These are phyloP conservation scores for Nothophaeocryptopus gaeumannii DNA, from an alignment of 2,329 filamentous ascomycete genomes.

Conservation along the genomic window DNA sequence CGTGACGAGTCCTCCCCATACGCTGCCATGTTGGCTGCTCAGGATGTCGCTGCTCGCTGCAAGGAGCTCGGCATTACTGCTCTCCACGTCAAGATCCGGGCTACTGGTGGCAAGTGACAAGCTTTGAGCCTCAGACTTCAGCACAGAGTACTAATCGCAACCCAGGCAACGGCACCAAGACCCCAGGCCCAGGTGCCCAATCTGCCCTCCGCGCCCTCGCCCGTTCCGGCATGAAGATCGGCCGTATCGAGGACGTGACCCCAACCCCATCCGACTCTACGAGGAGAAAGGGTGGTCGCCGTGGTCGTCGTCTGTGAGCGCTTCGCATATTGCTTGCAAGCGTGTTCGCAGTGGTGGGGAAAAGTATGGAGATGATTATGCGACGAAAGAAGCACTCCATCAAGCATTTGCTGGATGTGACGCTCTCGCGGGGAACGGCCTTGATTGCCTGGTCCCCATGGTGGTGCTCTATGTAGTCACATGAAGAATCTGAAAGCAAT, in stretches of 20 bases:
- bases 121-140: no score
- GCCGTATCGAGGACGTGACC: conserved; percentile 98
- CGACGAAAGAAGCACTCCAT: conserved; percentile 5
- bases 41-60: conserved; percentile 50
- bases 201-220: conserved; percentile 97
- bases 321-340: conserved; percentile 22
- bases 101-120: conserved; percentile 77
- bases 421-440: conserved; percentile 41
- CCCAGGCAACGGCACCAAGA: conserved; percentile 97
- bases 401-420: conserved; percentile 34
- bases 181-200: conserved; percentile 97
- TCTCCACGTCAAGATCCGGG: conserved; percentile 99
- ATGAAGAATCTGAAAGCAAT: conserved; percentile 21
- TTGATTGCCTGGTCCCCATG: conserved; percentile 38
- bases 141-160: neutral
- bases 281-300: conserved; percentile 99
- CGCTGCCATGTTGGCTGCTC: conserved; percentile 92
- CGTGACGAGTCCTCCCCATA: conserved; percentile 99
- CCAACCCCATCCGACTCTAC: conserved; percentile 99
- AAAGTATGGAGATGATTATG: conserved; percentile 18
- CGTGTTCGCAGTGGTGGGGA: conserved; percentile 11
- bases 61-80: conserved; percentile 85
- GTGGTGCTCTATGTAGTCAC: conserved; percentile 27
- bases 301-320: conserved; percentile 95
- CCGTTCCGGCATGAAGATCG: conserved; percentile 99